phyloP scores from a whole-genome alignment of 179 eudicot species.

The Silene coronaria region DNA sequence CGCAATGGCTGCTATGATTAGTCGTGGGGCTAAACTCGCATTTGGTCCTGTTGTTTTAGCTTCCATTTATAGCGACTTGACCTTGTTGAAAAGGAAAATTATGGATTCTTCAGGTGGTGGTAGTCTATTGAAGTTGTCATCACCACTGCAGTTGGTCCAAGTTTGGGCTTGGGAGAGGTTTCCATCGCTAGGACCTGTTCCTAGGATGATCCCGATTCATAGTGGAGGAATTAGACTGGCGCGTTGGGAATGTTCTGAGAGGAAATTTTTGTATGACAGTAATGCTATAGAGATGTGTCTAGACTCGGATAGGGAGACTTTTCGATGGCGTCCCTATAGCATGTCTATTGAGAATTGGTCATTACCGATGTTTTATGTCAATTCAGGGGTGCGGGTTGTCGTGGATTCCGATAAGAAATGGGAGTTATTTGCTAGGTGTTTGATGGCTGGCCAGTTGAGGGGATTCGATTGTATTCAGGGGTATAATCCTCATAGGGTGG shows the following conservation, averaged over 20 bases:
- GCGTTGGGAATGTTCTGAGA: not conserved
- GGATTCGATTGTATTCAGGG: conserved; percentile 21
- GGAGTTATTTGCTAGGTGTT: not conserved
- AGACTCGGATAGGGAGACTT: not conserved
- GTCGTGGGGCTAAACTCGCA: conserved; percentile 32
- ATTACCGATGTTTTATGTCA: conserved; percentile 5
- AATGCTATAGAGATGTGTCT: not conserved
- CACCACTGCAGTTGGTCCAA: conserved; percentile 28
- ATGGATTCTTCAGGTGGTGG: not conserved
- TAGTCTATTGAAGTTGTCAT: not conserved
- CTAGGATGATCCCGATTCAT: not conserved
- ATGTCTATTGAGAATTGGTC: not conserved
- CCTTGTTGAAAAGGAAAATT: conserved; percentile 20
- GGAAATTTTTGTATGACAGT: no score
- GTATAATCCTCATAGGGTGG: conserved; percentile 37
- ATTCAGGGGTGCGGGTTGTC: not conserved
- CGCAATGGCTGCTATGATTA: conserved; percentile 28
- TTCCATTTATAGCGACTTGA: conserved; percentile 28
- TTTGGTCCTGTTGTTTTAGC: conserved; percentile 37
- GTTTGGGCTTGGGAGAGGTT: conserved; percentile 46
- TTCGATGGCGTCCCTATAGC: not conserved
- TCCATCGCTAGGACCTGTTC: conserved; percentile 22
- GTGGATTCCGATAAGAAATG: not conserved
- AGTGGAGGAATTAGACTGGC: conserved; percentile 1
- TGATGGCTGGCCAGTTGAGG: conserved; percentile 9